phyloP scores from a whole-genome alignment of 1,284 basidiomycete genomes.

The Cryptococcus sp. region DNA sequence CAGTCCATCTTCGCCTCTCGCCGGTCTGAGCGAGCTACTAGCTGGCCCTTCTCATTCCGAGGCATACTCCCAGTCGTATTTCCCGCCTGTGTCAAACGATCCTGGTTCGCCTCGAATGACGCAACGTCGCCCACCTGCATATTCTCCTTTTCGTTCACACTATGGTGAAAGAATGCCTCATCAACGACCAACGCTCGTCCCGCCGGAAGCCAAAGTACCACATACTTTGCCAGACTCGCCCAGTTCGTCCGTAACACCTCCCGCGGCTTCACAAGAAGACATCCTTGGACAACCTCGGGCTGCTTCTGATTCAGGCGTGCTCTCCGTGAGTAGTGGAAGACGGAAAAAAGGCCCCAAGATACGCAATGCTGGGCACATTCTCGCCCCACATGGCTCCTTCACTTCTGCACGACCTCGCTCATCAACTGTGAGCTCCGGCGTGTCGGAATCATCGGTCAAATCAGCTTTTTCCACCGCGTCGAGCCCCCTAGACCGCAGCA shows the following conservation, averaged over 20 bases:
- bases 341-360: constrained; percentile 12
- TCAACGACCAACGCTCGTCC: too few relatives aligned
- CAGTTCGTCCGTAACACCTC: too few relatives aligned
- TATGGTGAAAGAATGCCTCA: not conserved
- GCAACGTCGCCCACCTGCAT: not conserved
- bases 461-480: not conserved
- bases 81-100: not conserved
- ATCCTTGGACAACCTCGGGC: constrained; percentile 8
- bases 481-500: not conserved
- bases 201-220: not conserved
- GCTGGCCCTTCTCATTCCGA: constrained; percentile 2
- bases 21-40: constrained; percentile 19
- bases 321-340: constrained; percentile 2
- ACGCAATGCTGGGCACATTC: constrained; percentile 12
- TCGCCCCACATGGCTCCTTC: constrained; percentile 27
- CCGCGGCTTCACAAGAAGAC: not conserved
- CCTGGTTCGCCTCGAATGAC: not conserved
- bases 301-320: constrained; percentile 8
- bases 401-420: constrained; percentile 16
- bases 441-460: constrained; percentile 2
- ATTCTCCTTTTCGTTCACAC: constrained; percentile 1
- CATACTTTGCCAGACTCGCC: too few relatives aligned
- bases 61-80: not conserved
- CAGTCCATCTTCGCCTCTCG: constrained; percentile 6
- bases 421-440: constrained; percentile 9